A percentile compares a stretch with the other conserved stretches of the same genome.
phyloP scores from a whole-genome alignment of 2,329 filamentous ascomycete genomes.

The Phyllosticta paracitricarpa region DNA sequence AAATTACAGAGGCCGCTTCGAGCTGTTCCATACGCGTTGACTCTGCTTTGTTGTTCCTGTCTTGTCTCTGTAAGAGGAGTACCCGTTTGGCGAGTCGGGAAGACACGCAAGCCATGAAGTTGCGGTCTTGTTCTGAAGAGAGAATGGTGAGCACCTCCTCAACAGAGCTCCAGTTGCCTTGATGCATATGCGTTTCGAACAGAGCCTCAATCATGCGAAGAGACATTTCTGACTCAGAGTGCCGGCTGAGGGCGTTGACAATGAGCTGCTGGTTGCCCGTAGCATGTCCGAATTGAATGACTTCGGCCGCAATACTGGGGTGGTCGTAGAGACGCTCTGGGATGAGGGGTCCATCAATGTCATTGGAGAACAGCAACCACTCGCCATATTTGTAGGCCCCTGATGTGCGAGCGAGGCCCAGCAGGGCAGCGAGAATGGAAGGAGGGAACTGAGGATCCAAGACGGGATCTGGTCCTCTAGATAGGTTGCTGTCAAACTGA shows the following conservation, averaged over 20 bases:
- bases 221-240: conserved; percentile 5
- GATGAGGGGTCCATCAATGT: conserved; percentile 47
- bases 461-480: conserved; percentile 34
- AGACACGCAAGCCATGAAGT: not conserved
- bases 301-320: conserved; percentile 39
- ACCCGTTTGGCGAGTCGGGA: conserved; percentile 6
- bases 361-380: conserved; percentile 43
- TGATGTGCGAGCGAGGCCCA: conserved; percentile 40
- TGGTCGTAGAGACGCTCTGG: conserved; percentile 34
- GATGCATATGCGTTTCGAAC: conserved; percentile 33
- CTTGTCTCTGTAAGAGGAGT: not conserved
- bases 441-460: conserved; percentile 38
- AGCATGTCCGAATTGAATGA: conserved; percentile 45
- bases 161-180: conserved; percentile 32
- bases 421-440: conserved; percentile 38
- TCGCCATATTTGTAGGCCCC: conserved; percentile 40
- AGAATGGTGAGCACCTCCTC: conserved; percentile 23
- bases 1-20: not conserved
- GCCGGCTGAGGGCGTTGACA: conserved; percentile 13
- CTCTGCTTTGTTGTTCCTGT: not conserved
- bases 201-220: conserved; percentile 26
- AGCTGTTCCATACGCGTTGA: not conserved
- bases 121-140: not conserved
- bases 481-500: conserved; percentile 17
- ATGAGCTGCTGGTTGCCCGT: conserved; percentile 34